Percentiles rank a stretch among this genome's conserved stretches.
These are phyloP conservation scores for Crucihimalaya himalaica DNA, from an alignment of 345 rosid species.

Conservation along the genomic window DNA sequence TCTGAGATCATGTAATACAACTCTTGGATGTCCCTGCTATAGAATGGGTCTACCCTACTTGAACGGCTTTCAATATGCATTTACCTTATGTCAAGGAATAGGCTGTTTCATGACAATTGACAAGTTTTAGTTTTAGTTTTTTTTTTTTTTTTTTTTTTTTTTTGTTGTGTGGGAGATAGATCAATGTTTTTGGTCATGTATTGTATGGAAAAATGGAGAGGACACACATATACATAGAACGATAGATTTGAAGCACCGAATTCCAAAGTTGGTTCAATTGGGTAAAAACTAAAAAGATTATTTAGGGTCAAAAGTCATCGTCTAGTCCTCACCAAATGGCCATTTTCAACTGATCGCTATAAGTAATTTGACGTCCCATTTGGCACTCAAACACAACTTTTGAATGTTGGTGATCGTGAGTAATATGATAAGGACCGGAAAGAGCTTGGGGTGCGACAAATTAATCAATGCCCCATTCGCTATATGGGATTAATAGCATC, in stretches of 20 bases:
- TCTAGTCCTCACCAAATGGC: background rate
- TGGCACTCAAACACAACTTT: background rate
- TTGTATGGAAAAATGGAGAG: background rate
- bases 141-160: background rate
- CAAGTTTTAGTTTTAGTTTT: background rate
- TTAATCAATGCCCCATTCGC: background rate
- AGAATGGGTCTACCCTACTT: background rate
- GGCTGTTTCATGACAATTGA: background rate
- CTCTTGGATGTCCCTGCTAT: background rate
- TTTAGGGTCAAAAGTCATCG: background rate
- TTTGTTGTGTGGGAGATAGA: background rate
- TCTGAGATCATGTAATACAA: constrained; percentile 50
- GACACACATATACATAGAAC: background rate
- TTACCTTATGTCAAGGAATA: background rate
- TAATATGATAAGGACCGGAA: background rate
- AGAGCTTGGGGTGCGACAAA: background rate
- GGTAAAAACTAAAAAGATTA: background rate
- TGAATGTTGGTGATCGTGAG: background rate
- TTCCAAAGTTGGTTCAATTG: background rate
- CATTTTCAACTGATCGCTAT: background rate
- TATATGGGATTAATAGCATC: background rate
- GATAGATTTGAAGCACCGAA: background rate
- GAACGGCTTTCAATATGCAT: background rate
- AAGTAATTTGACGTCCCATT: background rate
- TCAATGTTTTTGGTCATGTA: background rate